Conservation (phyloP, 495 filamentous ascomycete species). For the Aspergillus olivimuriae region DNA sequence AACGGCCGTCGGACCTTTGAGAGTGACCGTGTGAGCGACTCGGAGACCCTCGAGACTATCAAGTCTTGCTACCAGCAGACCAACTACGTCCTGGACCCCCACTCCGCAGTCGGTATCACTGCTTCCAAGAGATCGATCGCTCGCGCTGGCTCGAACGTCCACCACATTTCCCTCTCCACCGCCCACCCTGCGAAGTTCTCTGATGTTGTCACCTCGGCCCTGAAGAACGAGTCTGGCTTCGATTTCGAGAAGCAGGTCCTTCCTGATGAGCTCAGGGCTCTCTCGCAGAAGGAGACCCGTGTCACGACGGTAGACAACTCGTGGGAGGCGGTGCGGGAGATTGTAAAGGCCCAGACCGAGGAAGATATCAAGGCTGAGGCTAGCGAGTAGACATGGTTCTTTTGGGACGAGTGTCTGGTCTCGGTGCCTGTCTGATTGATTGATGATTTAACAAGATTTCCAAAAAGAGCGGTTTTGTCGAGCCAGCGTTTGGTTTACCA, state of each 20-base stretch:
- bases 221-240: slow-evolving; percentile 60
- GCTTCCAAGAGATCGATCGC: slow-evolving; percentile 61
- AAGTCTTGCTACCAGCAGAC: slow-evolving; percentile 47
- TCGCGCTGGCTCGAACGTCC: slow-evolving; percentile 35
- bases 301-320: slow-evolving; percentile 26
- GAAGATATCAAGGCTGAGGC: slow-evolving; percentile 24
- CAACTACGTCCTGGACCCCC: slow-evolving; percentile 81
- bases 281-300: slow-evolving; percentile 53
- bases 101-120: slow-evolving; percentile 78
- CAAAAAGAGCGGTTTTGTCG: no score
- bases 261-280: slow-evolving; percentile 68
- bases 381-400: no score
- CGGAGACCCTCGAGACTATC: slow-evolving; percentile 71
- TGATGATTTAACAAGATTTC: no score
- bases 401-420: no score
- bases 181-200: slow-evolving; percentile 94
- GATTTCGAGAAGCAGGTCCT: slow-evolving; percentile 63
- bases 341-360: slow-evolving; percentile 34
- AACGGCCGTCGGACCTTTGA: slow-evolving; percentile 64
- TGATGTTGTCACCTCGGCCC: slow-evolving; percentile 66
- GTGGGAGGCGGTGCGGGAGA: slow-evolving; percentile 36
- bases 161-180: slow-evolving; percentile 78
- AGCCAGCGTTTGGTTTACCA: no score
- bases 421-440: no score
- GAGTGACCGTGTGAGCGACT: slow-evolving; percentile 75